A percentile compares a stretch with the other conserved stretches of the same genome.
Conservation (phyloP, 495 filamentous ascomycete genomes). For the Aspergillus saccharolyticus region DNA sequence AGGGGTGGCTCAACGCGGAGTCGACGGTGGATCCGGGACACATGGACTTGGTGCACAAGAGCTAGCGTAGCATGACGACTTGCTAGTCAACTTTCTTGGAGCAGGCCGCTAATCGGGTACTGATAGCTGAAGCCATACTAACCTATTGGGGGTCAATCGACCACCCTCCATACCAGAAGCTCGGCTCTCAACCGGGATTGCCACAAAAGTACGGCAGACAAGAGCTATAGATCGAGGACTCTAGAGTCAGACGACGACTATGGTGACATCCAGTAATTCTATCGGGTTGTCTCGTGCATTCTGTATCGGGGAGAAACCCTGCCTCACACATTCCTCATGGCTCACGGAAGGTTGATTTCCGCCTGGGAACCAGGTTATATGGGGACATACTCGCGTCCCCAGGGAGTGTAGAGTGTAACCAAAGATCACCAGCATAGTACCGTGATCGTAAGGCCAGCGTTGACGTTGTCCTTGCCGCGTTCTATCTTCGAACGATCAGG, state of each 20-base stretch:
- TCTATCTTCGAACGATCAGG: not conserved
- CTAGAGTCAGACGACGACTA: conserved; percentile 18
- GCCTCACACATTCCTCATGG: conserved; percentile 18
- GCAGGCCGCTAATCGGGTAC: not conserved
- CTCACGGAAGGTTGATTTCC: not conserved
- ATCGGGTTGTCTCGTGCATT: conserved; percentile 16
- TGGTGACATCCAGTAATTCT: conserved; percentile 3
- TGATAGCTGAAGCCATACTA: conserved; percentile 8
- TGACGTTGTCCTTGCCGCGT: not conserved
- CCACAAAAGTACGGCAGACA: conserved; percentile 5
- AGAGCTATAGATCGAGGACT: conserved; percentile 1
- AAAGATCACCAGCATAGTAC: not conserved
- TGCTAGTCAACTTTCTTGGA: not conserved
- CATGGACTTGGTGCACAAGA: conserved; percentile 3
- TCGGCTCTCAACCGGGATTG: conserved; percentile 14
- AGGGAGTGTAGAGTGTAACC: not conserved
- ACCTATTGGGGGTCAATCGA: conserved; percentile 10
- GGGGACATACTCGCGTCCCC: not conserved
- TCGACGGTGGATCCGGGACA: conserved; percentile 2
- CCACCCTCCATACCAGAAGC: conserved; percentile 19
- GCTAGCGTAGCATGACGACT: not conserved
- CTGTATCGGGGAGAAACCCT: conserved; percentile 13
- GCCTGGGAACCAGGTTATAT: not conserved
- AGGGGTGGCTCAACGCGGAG: not conserved
- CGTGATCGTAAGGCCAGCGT: not conserved